A percentile compares a stretch with the other conserved stretches of the same genome.
phyloP scores from a whole-genome alignment of 1,284 basidiomycete genomes.

The Moesziomyces aphidis region DNA sequence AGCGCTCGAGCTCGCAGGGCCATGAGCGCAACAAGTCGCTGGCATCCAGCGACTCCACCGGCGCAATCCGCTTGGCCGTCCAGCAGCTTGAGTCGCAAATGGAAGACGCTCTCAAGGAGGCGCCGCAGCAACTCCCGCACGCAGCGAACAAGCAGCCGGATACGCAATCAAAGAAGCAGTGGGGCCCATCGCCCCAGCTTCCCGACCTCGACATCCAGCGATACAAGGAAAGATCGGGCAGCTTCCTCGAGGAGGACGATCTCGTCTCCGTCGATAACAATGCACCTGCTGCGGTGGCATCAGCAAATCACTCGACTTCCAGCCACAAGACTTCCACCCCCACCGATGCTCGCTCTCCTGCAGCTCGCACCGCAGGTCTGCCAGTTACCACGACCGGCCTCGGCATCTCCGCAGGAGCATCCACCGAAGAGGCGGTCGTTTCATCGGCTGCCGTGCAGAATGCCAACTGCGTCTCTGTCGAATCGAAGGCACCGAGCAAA shows the following conservation, averaged over 20 bases:
- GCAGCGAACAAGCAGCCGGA: conserved; percentile 20
- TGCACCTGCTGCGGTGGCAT: not conserved
- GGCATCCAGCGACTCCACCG: conserved; percentile 19
- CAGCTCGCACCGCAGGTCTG: not conserved
- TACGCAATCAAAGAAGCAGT: conserved; percentile 21
- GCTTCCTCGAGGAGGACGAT: conserved; percentile 53
- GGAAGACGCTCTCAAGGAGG: conserved; percentile 50
- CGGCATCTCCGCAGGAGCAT: conserved; percentile 10
- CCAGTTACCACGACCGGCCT: conserved; percentile 11
- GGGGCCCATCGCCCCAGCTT: conserved; percentile 53
- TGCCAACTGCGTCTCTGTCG: not conserved
- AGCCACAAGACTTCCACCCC: conserved; percentile 1
- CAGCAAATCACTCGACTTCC: not conserved
- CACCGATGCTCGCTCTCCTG: not conserved
- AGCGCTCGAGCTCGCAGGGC: conserved; percentile 43
- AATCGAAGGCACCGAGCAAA: not conserved
- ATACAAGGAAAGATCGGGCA: conserved; percentile 41
- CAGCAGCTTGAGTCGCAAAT: conserved; percentile 52
- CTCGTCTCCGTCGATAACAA: conserved; percentile 1
- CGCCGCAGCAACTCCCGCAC: conserved; percentile 26
- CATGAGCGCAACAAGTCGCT: conserved; percentile 32
- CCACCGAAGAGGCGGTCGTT: not conserved
- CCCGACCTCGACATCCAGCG: conserved; percentile 42
- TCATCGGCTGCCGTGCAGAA: not conserved
- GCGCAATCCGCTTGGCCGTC: conserved; percentile 43